phyloP scores from a whole-genome alignment of 2,329 filamentous ascomycete species.

The Teratosphaeriaceae sp. region DNA sequence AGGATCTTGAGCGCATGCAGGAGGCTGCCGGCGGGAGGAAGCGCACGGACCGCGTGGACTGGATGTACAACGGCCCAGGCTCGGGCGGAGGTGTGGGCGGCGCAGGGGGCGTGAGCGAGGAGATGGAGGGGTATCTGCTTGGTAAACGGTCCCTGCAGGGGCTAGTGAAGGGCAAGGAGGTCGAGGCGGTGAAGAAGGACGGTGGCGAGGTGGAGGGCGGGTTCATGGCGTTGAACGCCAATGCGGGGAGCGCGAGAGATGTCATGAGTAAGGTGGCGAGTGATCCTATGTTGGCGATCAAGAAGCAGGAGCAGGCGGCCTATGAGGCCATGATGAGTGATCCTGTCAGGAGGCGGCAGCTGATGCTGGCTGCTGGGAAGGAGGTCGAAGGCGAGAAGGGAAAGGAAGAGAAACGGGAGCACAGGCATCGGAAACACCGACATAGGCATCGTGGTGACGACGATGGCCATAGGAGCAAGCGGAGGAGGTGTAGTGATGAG shows the following conservation, averaged over 20 bases:
- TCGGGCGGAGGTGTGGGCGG: conserved; percentile 54
- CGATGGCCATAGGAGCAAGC: conserved; percentile 26
- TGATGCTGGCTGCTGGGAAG: conserved; percentile 48
- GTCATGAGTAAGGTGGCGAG: conserved; percentile 80
- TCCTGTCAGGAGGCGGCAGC: conserved; percentile 58
- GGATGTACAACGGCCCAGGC: conserved; percentile 93
- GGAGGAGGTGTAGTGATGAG: conserved; percentile 28
- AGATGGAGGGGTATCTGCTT: conserved; percentile 87
- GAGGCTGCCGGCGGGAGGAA: conserved; percentile 82
- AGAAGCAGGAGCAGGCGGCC: conserved; percentile 64
- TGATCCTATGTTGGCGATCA: conserved; percentile 88
- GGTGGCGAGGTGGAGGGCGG: conserved; percentile 36
- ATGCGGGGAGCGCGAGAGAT: conserved; percentile 69
- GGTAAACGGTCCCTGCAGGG: conserved; percentile 90
- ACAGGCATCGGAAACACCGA: conserved; percentile 23
- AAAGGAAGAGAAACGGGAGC: conserved; percentile 21
- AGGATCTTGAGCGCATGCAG: conserved; percentile 84
- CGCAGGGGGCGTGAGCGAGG: conserved; percentile 60
- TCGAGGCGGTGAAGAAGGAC: conserved; percentile 71
- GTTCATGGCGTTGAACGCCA: conserved; percentile 50
- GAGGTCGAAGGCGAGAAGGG: conserved; percentile 22
- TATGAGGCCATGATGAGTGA: conserved; percentile 66
- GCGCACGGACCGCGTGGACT: conserved; percentile 78
- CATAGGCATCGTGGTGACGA: conserved; percentile 20
- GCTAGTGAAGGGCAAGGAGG: conserved; percentile 73